Conservation (phyloP, 78 protist genomes). For the Emiliania huxleyi region DNA sequence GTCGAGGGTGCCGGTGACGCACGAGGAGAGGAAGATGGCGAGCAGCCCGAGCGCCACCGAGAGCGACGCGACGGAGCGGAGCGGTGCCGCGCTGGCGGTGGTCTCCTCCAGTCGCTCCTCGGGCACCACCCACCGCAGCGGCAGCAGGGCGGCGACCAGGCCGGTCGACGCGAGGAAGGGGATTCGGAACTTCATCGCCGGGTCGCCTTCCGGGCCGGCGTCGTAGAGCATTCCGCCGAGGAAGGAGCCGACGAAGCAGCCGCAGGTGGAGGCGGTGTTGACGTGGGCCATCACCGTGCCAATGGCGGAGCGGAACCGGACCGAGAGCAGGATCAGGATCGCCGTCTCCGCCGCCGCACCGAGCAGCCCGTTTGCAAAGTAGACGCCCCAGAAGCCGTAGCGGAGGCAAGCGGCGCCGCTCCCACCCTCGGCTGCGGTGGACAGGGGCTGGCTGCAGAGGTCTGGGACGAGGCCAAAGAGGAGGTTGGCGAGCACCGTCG, state of each 20-base stretch:
- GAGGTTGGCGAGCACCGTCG: not conserved
- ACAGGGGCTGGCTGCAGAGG: not conserved
- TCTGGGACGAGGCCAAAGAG: conserved; percentile 24
- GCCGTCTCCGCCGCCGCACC: conserved; percentile 25
- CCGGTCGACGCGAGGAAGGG: not conserved
- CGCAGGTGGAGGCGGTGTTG: not conserved
- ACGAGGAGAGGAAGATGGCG: conserved; percentile 7
- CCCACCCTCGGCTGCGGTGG: not conserved
- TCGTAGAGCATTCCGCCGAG: conserved; percentile 29
- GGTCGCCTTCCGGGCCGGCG: not conserved
- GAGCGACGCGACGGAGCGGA: not conserved
- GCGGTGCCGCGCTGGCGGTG: not conserved
- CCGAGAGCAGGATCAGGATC: not conserved
- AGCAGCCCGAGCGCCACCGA: not conserved
- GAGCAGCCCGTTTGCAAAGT: conserved; percentile 3
- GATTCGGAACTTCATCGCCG: not conserved
- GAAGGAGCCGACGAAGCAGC: conserved; percentile 30
- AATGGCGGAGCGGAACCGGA: not conserved
- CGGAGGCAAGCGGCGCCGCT: not conserved
- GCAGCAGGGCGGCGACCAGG: not conserved
- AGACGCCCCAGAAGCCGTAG: not conserved
- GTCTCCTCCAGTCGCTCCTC: not conserved
- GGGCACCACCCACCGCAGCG: not conserved
- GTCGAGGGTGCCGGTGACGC: conserved; percentile 29
- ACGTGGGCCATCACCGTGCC: conserved; percentile 29